Percentiles rank a stretch among this genome's conserved stretches.
Evolutionary conservation across 257 asterid species (phyloP).

Genomic region (Striga asiatica): DNA sequence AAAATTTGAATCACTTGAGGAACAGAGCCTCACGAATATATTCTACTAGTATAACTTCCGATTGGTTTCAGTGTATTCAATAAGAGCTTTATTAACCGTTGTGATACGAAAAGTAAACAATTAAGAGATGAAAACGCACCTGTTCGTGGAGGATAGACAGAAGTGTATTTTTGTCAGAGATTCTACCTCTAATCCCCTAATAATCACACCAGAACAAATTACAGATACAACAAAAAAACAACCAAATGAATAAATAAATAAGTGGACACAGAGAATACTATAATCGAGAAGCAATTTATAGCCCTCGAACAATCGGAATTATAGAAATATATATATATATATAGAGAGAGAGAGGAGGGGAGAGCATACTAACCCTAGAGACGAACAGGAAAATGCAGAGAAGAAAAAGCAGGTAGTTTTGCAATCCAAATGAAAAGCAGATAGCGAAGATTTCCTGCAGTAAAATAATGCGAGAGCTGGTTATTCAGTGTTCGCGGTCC

Average conservation of each 20-base stretch:
- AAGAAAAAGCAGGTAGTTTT: constrained; percentile 6
- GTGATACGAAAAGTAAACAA: not conserved
- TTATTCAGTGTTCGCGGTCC: not conserved
- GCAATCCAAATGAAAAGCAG: constrained; percentile 1
- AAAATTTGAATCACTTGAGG: not conserved
- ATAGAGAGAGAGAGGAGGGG: constrained; percentile 12
- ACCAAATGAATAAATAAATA: not conserved
- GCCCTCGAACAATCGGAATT: not conserved
- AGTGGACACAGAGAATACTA: constrained; percentile 3
- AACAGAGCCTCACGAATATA: not conserved
- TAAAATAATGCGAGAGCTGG: not conserved
- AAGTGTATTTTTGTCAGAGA: constrained; percentile 16
- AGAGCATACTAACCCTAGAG: constrained; percentile 28
- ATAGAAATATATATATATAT: not conserved
- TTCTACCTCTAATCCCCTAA: constrained; percentile 34
- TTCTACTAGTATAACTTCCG: not conserved
- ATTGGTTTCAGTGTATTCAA: not conserved
- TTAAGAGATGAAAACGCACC: constrained; percentile 24
- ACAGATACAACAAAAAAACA: not conserved
- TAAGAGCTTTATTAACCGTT: not conserved
- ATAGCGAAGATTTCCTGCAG: not conserved
- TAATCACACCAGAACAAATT: constrained; percentile 13
- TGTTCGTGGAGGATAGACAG: constrained; percentile 42
- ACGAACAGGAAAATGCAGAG: constrained; percentile 27
- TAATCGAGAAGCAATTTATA: not conserved